Evolutionary conservation across 495 filamentous ascomycete species (phyloP), one percentile per base, ranked within the genome.

Genomic region (Neurospora cerealis): DNA sequence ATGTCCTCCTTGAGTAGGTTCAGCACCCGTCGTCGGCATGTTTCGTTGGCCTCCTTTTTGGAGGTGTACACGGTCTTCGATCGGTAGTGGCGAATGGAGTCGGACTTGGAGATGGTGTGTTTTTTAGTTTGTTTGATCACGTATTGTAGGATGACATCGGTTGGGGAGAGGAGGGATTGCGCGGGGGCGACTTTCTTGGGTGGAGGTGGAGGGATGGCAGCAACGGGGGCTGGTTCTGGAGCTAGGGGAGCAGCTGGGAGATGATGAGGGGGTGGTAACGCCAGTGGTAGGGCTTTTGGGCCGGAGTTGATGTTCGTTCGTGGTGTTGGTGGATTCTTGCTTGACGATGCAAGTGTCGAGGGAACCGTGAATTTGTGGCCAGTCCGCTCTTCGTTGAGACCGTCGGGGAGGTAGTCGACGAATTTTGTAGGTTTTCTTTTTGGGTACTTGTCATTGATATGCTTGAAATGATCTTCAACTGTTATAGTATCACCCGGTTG

Each of bases 41-140:
- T 32, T 0, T 69, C 73, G 11, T 69, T 34, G 0, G 74, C 75
- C 2, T 69, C 75, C n/a, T 69, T 34, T 3, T 36, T 70, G 7
- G 41, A 21, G n/a, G 28, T 34, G 4, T 72, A 40, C 13, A 69
- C 24, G 32, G 9, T 2, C 37, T 38, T 38, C 37, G 37, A 21
- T 21, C 37, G 48, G 10, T 32, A 71, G 36, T 41, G 19, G 38
- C 40, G 37, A 38, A 19, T 2, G 41, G 15, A 3, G 2, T 70
- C 15, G 62, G 7, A 9, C 17, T 60, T 5, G 24, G 66, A 54
- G 21, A 5, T 44, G 4, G 21, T 4, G 44, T 73, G 37, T 13
- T 46, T 73, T 1, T 8, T 17, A 5, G 73, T 76, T 0, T 40
- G 73, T 66, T 72, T 72, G 42, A 76, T 48, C 0, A 74, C 75